phyloP scores from a whole-genome alignment of 495 filamentous ascomycete species.

The Pyrenopolyporus hunteri region DNA sequence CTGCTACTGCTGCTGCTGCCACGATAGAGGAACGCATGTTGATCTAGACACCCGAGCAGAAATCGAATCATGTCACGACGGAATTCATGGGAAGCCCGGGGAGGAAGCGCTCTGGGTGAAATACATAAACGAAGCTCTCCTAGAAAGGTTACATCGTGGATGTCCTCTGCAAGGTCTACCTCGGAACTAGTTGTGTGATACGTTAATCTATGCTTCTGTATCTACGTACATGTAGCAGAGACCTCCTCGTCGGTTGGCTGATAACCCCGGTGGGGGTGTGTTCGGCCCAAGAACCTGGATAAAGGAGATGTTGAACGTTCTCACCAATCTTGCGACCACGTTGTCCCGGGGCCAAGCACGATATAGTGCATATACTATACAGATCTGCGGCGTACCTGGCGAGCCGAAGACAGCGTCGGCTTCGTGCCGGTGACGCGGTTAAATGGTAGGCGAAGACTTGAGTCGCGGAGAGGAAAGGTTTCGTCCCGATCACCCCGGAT shows the following conservation, averaged over 20 bases:
- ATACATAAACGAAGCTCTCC: background rate
- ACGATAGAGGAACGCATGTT: background rate
- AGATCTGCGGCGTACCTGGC: too few species aligned
- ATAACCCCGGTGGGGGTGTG: background rate
- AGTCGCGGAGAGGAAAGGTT: background rate
- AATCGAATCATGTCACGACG: background rate
- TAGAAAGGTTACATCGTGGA: background rate
- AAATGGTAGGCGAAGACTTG: background rate
- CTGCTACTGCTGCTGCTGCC: background rate
- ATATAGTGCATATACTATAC: too few species aligned
- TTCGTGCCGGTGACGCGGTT: background rate
- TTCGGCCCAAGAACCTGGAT: constrained; percentile 2
- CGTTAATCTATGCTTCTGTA: too few species aligned
- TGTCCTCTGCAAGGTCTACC: too few species aligned
- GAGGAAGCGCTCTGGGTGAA: background rate
- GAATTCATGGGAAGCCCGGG: background rate
- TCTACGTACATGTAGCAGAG: too few species aligned
- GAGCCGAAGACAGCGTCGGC: background rate
- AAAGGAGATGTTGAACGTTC: background rate
- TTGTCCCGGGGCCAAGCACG: background rate
- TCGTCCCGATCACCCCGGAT: background rate
- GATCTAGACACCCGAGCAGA: background rate
- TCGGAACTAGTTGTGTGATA: too few species aligned
- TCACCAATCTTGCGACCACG: constrained; percentile 1
- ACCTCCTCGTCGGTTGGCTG: too few species aligned